Conservation (phyloP, 306 rosid species). For the Purshia tridentata region DNA sequence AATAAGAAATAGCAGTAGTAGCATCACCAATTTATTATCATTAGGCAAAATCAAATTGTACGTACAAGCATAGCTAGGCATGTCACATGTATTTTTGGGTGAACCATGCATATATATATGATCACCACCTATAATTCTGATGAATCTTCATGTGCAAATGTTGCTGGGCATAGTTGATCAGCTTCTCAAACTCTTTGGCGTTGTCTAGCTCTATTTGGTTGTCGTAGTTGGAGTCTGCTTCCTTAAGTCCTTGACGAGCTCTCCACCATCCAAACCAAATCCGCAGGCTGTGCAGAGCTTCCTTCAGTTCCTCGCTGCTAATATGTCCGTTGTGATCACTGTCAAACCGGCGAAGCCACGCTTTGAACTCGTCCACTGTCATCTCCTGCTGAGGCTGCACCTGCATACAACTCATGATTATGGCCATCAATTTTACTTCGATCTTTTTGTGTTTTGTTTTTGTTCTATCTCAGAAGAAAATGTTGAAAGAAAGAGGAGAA, state of each 20-base stretch:
- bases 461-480: not conserved
- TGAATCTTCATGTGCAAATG: constrained; percentile 19
- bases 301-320: constrained; percentile 18
- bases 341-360: constrained; percentile 21
- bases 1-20: not conserved
- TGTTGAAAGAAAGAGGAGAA: not conserved
- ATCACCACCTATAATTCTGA: constrained; percentile 12
- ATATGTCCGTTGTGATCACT: constrained; percentile 6
- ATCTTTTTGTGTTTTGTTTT: too few species aligned
- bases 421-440: constrained; percentile 9
- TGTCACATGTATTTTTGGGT: not conserved
- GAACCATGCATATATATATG: not conserved
- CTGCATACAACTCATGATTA: constrained; percentile 6
- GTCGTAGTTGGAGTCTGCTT: not conserved
- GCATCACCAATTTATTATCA: constrained; percentile 3
- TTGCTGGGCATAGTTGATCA: constrained; percentile 18
- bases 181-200: constrained; percentile 19
- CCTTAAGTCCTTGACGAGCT: constrained; percentile 11
- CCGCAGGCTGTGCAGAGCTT: constrained; percentile 16
- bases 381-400: constrained; percentile 22
- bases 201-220: constrained; percentile 7
- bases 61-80: not conserved
- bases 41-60: not conserved
- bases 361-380: constrained; percentile 24
- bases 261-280: constrained; percentile 27